A percentile compares a stretch with the other conserved stretches of the same genome.
phyloP scores from a whole-genome alignment of 495 filamentous ascomycete genomes.

The Lophiostoma macrostomum region DNA sequence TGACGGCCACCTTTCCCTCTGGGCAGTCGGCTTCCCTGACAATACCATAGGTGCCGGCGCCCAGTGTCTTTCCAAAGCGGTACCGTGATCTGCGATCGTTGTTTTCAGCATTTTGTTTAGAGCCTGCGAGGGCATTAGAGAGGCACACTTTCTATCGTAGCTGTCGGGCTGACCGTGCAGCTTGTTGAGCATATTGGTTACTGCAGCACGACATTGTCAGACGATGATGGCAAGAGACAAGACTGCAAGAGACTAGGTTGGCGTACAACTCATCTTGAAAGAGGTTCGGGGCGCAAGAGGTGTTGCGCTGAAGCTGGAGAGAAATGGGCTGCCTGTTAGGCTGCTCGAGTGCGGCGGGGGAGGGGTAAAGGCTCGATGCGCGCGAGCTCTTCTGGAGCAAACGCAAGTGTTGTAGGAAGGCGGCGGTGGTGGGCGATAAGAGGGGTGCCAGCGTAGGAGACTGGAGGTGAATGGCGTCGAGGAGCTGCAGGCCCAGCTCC shows the following conservation, averaged over 20 bases:
- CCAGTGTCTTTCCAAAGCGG: slow-evolving; percentile 86
- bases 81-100: slow-evolving; percentile 66
- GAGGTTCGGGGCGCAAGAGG: neutral
- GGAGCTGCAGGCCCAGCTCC: no score
- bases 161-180: slow-evolving; percentile 95
- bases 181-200: slow-evolving; percentile 92
- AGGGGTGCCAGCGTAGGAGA: no score
- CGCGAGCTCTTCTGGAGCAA: no score
- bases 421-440: no score
- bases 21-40: slow-evolving; percentile 87
- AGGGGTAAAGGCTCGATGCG: slow-evolving; percentile 9
- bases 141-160: slow-evolving; percentile 91
- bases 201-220: slow-evolving; percentile 44
- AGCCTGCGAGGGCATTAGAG: slow-evolving; percentile 16
- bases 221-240: neutral
- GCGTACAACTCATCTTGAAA: slow-evolving; percentile 32
- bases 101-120: slow-evolving; percentile 28
- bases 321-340: slow-evolving; percentile 22
- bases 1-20: slow-evolving; percentile 87
- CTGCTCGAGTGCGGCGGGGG: slow-evolving; percentile 6
- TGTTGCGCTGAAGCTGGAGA: slow-evolving; percentile 20
- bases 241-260: neutral
- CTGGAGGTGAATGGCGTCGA: no score
- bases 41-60: slow-evolving; percentile 97
- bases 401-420: no score